phyloP scores from a whole-genome alignment of 495 filamentous ascomycete genomes.

The Aspergillus avenaceus region DNA sequence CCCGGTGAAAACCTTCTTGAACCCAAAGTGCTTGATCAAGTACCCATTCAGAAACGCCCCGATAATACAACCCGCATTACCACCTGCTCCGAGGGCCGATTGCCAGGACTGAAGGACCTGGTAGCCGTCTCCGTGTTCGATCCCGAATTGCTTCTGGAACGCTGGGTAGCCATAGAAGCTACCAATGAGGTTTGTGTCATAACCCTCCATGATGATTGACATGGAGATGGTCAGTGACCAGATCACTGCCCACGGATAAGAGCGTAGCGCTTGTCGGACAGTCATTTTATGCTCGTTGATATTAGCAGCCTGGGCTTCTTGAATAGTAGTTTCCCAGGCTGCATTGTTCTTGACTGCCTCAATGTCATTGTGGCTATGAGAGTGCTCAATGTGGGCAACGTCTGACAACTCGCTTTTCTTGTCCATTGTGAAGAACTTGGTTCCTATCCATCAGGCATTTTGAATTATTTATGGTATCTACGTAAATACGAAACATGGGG shows the following conservation, averaged over 20 bases:
- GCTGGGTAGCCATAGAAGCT: slow-evolving; percentile 30
- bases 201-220: slow-evolving; percentile 48
- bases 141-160: slow-evolving; percentile 60
- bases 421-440: neutral
- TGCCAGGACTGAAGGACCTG: slow-evolving; percentile 64
- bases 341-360: neutral
- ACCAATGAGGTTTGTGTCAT: slow-evolving; percentile 38
- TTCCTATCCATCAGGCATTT: too few species aligned
- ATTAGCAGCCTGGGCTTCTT: slow-evolving; percentile 17
- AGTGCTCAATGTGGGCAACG: neutral
- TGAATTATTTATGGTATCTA: too few species aligned
- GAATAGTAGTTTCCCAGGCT: slow-evolving; percentile 1
- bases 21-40: slow-evolving; percentile 39
- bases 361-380: neutral
- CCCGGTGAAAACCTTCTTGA: slow-evolving; percentile 55
- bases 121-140: slow-evolving; percentile 42
- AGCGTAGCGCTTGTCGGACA: slow-evolving; percentile 11
- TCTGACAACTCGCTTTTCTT: neutral
- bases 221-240: slow-evolving; percentile 42
- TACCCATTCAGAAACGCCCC: slow-evolving; percentile 41
- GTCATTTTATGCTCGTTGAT: slow-evolving; percentile 20
- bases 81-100: slow-evolving; percentile 58
- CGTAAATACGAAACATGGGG: too few species aligned
- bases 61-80: slow-evolving; percentile 23
- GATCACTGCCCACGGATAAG: slow-evolving; percentile 42